These are phyloP conservation scores for Cardamine chenopodiifolia DNA, from an alignment of 345 rosid species.

Conservation along the genomic window DNA sequence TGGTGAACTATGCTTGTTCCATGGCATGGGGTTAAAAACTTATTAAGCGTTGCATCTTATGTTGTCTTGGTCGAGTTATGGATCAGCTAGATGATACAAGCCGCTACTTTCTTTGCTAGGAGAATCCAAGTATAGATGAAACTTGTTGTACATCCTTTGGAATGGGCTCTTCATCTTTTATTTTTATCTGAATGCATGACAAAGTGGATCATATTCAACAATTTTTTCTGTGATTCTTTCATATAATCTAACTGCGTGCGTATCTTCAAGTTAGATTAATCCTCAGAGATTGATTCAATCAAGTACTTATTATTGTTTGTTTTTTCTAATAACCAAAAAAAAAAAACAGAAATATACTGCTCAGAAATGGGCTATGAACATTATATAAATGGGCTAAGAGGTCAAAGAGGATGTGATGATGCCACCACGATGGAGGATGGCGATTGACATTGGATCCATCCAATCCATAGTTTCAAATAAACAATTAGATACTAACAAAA, in stretches of 20 bases:
- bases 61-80: neutral
- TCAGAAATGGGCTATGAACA: neutral
- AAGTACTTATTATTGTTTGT: too few species aligned
- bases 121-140: conserved; percentile 17
- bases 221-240: neutral
- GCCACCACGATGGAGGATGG: conserved; percentile 12
- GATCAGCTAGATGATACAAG: neutral
- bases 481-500: too few species aligned
- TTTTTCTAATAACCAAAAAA: too few species aligned
- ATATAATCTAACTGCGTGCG: neutral
- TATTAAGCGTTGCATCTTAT: conserved; percentile 14
- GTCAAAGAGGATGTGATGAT: neutral
- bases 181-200: neutral
- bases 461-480: neutral
- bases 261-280: too few species aligned
- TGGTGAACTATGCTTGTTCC: conserved; percentile 85
- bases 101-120: neutral
- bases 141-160: conserved; percentile 26
- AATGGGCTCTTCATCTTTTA: neutral
- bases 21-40: conserved; percentile 88
- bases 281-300: too few species aligned
- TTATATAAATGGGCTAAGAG: neutral
- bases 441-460: conserved; percentile 32
- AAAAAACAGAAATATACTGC: too few species aligned
- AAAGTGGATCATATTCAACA: neutral